phyloP scores from a whole-genome alignment of 2,329 filamentous ascomycete genomes.

The Talaromyces piceae region DNA sequence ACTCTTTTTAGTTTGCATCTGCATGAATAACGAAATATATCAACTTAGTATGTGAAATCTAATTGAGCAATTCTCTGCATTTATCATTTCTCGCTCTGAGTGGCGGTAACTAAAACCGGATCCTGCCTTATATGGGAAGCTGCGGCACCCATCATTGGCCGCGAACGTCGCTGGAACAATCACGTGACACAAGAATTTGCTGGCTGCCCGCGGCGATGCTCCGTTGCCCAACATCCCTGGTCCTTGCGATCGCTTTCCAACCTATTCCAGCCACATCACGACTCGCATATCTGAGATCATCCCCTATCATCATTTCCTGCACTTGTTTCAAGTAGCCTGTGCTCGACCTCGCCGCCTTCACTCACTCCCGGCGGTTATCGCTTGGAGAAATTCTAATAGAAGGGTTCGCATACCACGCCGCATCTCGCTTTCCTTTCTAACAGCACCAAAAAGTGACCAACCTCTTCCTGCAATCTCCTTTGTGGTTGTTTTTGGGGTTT shows the following conservation, averaged over 20 bases:
- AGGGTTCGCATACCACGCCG: slow-evolving; percentile 21
- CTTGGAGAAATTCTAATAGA: slow-evolving; percentile 6
- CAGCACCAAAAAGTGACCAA: slow-evolving; percentile 29
- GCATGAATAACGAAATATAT: background rate
- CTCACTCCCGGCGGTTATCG: background rate
- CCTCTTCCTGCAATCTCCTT: slow-evolving; percentile 13
- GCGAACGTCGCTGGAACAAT: background rate
- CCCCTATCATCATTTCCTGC: background rate
- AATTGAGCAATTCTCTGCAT: background rate
- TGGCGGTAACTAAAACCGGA: background rate
- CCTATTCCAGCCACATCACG: background rate
- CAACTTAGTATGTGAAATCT: background rate
- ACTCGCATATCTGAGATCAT: background rate
- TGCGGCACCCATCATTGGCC: too few species aligned
- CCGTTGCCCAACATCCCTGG: background rate
- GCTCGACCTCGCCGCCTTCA: background rate
- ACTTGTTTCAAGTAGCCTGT: background rate
- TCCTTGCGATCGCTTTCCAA: too few species aligned
- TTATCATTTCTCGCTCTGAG: background rate
- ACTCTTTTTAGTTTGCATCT: background rate
- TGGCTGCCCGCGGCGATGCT: background rate
- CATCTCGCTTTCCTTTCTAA: slow-evolving; percentile 19
- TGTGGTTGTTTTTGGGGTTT: slow-evolving; percentile 16
- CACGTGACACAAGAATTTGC: background rate
- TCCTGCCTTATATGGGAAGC: background rate